Percentiles rank a stretch among this genome's conserved stretches.
Conservation (phyloP, 1,284 basidiomycete species). For the Cryptococcus neoformans region DNA sequence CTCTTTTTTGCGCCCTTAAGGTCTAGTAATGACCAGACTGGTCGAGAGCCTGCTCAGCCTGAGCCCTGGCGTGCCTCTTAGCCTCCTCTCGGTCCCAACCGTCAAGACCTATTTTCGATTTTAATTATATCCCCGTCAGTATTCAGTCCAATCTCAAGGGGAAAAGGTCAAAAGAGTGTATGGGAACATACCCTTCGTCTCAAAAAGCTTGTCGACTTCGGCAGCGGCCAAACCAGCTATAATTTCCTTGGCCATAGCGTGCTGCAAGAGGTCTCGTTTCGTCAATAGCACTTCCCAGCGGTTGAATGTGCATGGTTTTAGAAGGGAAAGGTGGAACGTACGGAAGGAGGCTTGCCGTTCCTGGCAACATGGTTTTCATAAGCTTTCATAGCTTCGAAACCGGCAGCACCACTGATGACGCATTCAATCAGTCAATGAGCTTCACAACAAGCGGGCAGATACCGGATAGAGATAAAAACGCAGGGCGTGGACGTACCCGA, state of each 20-base stretch:
- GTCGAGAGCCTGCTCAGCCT: conserved; percentile 34
- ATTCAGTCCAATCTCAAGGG: background rate
- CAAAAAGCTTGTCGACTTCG: conserved; percentile 47
- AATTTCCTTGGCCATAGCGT: conserved; percentile 45
- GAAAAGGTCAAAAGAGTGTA: background rate
- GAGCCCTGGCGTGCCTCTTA: conserved; percentile 35
- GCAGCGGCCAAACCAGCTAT: conserved; percentile 47
- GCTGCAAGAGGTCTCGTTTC: conserved; percentile 9
- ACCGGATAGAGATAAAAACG: too few relatives aligned
- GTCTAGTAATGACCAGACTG: conserved; percentile 37
- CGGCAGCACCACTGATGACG: conserved; percentile 37
- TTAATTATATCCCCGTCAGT: too few relatives aligned
- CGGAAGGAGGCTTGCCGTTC: conserved; percentile 39
- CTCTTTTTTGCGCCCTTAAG: background rate
- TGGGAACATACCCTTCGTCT: conserved; percentile 34
- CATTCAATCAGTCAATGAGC: background rate
- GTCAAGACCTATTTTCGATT: conserved; percentile 30
- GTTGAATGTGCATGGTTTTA: too few relatives aligned
- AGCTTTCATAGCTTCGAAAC: conserved; percentile 42
- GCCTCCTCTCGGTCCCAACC: conserved; percentile 40
- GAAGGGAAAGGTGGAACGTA: conserved; percentile 14
- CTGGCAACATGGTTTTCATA: conserved; percentile 40
- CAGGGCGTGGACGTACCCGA: conserved; percentile 20
- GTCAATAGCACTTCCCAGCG: background rate
- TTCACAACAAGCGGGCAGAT: background rate